Conservation (phyloP, 202 grass and related monocot genomes). For the Saccharum hybrid region DNA sequence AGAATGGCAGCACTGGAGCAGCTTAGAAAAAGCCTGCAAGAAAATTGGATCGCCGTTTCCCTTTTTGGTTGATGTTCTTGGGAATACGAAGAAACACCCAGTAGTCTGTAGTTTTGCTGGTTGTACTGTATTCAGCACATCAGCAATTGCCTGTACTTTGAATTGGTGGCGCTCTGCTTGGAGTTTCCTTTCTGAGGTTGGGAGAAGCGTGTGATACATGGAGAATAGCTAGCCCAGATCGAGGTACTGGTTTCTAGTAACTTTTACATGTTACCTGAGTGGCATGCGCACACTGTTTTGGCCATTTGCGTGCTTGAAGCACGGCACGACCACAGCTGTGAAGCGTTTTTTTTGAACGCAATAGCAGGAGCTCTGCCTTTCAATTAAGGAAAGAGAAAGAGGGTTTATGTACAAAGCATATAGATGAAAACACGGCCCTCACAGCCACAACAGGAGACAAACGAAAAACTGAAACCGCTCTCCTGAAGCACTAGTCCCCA, state of each 20-base stretch:
- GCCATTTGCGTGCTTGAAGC: neutral
- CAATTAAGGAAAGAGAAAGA: too few relatives aligned
- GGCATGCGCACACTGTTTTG: neutral
- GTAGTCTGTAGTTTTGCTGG: neutral
- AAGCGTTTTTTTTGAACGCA: too few relatives aligned
- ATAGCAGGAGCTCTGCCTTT: too few relatives aligned
- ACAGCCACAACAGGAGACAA: too few relatives aligned
- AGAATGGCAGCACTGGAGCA: neutral
- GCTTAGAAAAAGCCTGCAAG: conserved; percentile 9
- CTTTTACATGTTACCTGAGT: neutral
- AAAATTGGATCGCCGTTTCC: neutral
- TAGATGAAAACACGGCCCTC: too few relatives aligned
- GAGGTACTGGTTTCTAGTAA: neutral
- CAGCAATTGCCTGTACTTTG: neutral
- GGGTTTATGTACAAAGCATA: too few relatives aligned
- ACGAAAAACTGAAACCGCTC: too few relatives aligned
- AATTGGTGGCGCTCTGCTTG: neutral
- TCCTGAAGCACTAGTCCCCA: too few relatives aligned
- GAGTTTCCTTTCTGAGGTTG: neutral
- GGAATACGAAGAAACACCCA: neutral
- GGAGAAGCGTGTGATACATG: neutral
- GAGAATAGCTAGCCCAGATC: neutral
- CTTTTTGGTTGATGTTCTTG: neutral
- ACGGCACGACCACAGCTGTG: neutral
- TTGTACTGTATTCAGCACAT: neutral